Base-by-base conservation (phyloP, 164 flowering plant species). In the Stephania japonica region DNA sequence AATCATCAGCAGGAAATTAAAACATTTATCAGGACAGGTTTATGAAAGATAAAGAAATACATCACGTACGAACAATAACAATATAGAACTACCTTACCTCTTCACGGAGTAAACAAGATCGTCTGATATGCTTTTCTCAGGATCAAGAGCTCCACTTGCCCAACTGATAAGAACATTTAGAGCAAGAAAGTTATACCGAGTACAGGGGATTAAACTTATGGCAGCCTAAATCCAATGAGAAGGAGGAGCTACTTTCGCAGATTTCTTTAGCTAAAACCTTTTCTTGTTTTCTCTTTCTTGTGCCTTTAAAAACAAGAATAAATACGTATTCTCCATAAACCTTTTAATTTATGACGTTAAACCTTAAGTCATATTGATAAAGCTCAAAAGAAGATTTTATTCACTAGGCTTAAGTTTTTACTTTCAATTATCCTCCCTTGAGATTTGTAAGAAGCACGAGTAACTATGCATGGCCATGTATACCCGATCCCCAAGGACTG, bases 71-170 rank as follows among this genome's bases (percentile, higher is more conserved):
- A 12, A 44, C 23, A 64, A 24, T 4, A 68, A 5, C 9, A 72
- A 19, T 24, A 42, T 63, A 44, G 44, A 26, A 65, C 18, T 3
- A 43, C 19, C 79, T 72, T 62, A 91, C 99, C 99, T 93, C 81
- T 89, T 93, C 41, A 91, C 99, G 78, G 92, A 88, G 61, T 85
- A 84, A 71, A 91, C 89, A 77, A 85, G 69, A 82, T 93, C 98
- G 21, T 75, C 76, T 68, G 92, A 78, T 68, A 83, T 78, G 78
- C 75, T 79, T 67, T 81, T 81, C 73, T 88, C 93, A 64, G 99
- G 92, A 82, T 91, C 90, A 77, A 93, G 94, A 75, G 89, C 97
- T 75, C 98, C 98, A 86, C 99, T 96, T 69, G 92, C 97, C 99
- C 98, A 96, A 49, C 98, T 96, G 80, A 74, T 43, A 76, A 62